Evolutionary conservation across 116 monocot species (phyloP).

Genomic region (Zostera marina): DNA sequence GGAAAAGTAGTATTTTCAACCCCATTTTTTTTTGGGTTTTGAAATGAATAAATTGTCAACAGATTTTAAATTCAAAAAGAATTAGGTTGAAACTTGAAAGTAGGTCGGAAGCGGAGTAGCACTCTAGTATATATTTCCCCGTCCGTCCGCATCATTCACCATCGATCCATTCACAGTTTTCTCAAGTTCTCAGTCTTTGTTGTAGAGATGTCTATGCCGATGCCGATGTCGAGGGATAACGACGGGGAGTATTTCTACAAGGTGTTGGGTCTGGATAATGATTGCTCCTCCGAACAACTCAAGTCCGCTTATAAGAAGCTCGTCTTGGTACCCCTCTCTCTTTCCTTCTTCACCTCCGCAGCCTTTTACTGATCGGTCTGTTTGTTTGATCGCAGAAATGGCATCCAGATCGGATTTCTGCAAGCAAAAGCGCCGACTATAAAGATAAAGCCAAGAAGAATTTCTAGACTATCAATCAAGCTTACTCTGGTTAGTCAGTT

Average conservation of each 20-base stretch:
- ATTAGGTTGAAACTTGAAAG: no score
- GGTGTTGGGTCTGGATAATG: conserved; percentile 71
- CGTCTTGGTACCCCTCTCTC: conserved; percentile 38
- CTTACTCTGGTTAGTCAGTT: conserved; percentile 47
- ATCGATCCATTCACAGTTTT: no score
- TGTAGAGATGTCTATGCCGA: neutral
- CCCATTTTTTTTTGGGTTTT: no score
- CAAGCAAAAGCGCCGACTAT: conserved; percentile 23
- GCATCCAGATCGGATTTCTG: conserved; percentile 74
- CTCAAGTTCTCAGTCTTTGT: no score
- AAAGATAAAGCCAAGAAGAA: conserved; percentile 55
- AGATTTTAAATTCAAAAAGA: no score
- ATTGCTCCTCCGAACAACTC: conserved; percentile 69
- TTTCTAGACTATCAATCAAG: conserved; percentile 71
- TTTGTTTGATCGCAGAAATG: conserved; percentile 40
- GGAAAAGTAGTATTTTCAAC: no score
- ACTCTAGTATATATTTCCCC: no score
- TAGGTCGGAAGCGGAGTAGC: no score
- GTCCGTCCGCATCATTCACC: no score
- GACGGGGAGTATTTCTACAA: conserved; percentile 45
- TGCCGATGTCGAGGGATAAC: conserved; percentile 7
- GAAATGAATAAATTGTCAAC: no score
- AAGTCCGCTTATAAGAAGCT: conserved; percentile 77
- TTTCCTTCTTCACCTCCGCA: neutral
- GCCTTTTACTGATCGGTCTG: neutral